These are phyloP conservation scores for Diaporthe destruens DNA, from an alignment of 2,329 filamentous ascomycete species.

Conservation along the genomic window DNA sequence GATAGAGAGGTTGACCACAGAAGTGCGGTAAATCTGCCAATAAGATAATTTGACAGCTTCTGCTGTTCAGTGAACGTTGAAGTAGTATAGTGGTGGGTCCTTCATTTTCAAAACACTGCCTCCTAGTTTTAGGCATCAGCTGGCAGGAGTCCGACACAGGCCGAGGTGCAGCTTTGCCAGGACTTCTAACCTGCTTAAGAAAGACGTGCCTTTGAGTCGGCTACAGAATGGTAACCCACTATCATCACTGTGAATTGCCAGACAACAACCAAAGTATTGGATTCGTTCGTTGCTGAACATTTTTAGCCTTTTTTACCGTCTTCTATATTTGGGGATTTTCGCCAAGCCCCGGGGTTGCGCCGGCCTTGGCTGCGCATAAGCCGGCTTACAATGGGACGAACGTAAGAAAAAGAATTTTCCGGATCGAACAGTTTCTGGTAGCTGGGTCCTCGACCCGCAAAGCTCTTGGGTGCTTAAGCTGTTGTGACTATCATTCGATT, in stretches of 20 bases:
- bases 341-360: conserved; percentile 1
- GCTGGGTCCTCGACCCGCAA: not conserved
- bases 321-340: not conserved
- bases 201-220: not conserved
- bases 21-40: not conserved
- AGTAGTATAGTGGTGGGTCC: not conserved
- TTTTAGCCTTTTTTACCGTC: not conserved
- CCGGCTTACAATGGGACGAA: conserved; percentile 14
- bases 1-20: not conserved
- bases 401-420: conserved; percentile 8
- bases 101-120: conserved; percentile 10
- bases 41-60: not conserved
- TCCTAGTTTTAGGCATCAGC: not conserved
- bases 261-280: not conserved
- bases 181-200: not conserved
- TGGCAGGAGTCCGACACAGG: not conserved
- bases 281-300: not conserved
- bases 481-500: conserved; percentile 22
- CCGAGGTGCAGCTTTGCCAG: not conserved
- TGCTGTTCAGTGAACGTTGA: not conserved
- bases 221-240: not conserved
- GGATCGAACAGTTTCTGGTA: conserved; percentile 14
- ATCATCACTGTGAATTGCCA: not conserved
- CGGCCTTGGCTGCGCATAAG: not conserved
- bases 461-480: not conserved